Conservation (phyloP, 2,329 filamentous ascomycete species). For the Cordyceps farinosa region DNA sequence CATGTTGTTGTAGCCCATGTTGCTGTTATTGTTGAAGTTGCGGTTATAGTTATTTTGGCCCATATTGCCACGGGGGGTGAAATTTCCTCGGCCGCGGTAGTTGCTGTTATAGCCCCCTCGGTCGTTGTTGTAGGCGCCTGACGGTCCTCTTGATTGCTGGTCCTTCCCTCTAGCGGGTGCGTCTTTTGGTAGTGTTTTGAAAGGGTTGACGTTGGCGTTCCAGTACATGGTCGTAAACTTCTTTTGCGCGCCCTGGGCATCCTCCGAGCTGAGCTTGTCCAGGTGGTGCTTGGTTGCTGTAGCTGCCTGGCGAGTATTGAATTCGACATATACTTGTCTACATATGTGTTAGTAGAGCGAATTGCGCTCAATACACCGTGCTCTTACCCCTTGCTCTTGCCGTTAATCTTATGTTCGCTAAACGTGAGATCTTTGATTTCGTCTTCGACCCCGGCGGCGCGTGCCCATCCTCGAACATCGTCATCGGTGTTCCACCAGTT, state of each 20-base stretch:
- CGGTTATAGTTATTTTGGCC: constrained; percentile 43
- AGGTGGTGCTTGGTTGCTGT: constrained; percentile 78
- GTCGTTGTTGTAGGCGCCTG: constrained; percentile 50
- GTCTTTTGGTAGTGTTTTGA: constrained; percentile 87
- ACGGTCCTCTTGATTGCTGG: constrained; percentile 50
- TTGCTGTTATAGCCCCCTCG: constrained; percentile 44
- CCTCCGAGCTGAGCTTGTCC: constrained; percentile 57
- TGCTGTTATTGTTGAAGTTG: constrained; percentile 39
- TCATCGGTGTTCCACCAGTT: constrained; percentile 98
- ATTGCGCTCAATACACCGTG: neutral
- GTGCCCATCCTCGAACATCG: constrained; percentile 83
- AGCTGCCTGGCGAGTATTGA: constrained; percentile 76
- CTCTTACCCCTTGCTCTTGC: constrained; percentile 92
- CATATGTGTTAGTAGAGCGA: constrained; percentile 18
- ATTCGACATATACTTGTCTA: constrained; percentile 79
- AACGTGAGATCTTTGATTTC: constrained; percentile 93
- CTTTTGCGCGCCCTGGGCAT: constrained; percentile 56
- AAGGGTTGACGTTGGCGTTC: constrained; percentile 70
- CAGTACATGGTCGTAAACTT: constrained; percentile 73
- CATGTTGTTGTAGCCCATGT: constrained; percentile 39
- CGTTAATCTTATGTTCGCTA: constrained; percentile 97
- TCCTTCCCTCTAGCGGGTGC: constrained; percentile 63
- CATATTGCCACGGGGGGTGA: constrained; percentile 48
- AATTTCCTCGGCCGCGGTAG: constrained; percentile 50
- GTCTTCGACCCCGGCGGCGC: constrained; percentile 73